These are phyloP conservation scores for Incumbomyces delicatus DNA, from an alignment of 2,329 filamentous ascomycete species.

Conservation along the genomic window DNA sequence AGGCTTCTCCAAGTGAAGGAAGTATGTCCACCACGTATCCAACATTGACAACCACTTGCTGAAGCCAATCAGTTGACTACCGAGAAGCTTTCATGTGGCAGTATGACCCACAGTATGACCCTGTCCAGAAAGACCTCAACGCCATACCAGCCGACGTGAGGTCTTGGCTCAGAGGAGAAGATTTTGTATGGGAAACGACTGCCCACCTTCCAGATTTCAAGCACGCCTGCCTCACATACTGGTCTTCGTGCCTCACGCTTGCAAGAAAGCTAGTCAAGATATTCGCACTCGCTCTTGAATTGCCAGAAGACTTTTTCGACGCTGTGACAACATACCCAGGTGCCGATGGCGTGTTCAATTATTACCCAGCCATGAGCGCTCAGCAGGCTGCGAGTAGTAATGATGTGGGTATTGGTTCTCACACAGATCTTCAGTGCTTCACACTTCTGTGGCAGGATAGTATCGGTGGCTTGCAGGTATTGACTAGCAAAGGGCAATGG, in stretches of 20 bases:
- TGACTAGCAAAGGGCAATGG: constrained; percentile 32
- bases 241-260: constrained; percentile 39
- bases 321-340: constrained; percentile 44
- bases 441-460: constrained; percentile 48
- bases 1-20: constrained; percentile 13
- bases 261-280: constrained; percentile 42
- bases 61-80: constrained; percentile 32
- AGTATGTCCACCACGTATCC: constrained; percentile 5
- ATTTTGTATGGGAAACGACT: constrained; percentile 46
- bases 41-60: constrained; percentile 16
- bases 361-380: constrained; percentile 33
- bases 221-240: constrained; percentile 38
- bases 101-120: constrained; percentile 46
- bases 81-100: constrained; percentile 44
- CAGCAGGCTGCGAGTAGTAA: constrained; percentile 19
- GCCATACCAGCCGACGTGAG: constrained; percentile 37
- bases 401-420: constrained; percentile 38
- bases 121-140: constrained; percentile 31
- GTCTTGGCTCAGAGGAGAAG: constrained; percentile 36
- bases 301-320: constrained; percentile 49
- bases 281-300: constrained; percentile 46
- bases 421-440: constrained; percentile 46
- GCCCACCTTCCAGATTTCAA: constrained; percentile 41
- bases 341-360: constrained; percentile 35
- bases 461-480: constrained; percentile 42